Evolutionary conservation across 176 grass and related monocot species (phyloP), one percentile per base, ranked within the genome.

Genomic region (Hsuehochloa calcarea): DNA sequence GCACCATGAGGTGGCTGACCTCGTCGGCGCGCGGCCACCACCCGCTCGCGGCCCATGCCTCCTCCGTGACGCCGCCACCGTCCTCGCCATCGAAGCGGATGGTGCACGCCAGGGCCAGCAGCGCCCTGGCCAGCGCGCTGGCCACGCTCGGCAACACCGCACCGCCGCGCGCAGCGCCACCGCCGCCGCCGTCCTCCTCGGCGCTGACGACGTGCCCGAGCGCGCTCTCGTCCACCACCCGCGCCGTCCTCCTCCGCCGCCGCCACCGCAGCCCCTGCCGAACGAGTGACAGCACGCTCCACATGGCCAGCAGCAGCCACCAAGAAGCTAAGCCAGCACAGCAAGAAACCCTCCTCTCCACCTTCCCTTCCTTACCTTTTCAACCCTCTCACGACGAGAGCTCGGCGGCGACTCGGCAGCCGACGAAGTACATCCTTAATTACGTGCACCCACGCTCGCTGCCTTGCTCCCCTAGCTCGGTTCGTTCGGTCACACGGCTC

Each of bases 1-100:
- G 89, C 58, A 94, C 84, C 92, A 94, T 87, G 80, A 94, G 87
- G 80, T 94, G 84, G 84, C 84, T 89, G 80, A 91, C 67, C 84
- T 91, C 92, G 75, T 89, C 89, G 77, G 89, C 89, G 49, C 87
- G 86, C 26, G 81, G 92, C 2, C 86, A 84, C 83, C 89, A 85
- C 22, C 58, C 84, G 70, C 80, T 86, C 16, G 80, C 86, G 17
- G 80, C 80, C 83, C 87, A 85, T 20, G 82, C 89, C 75, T 87
- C 89, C 76, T 88, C 89, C 75, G 75, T 46, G 5, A 35, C 22
- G 22, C 64, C 85, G 47, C 68, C 78, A 43, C 75, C 35, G 31
- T 78, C 86, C 31, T 89, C 86, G 86, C 86, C 75, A 63, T 88
- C 76, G 80, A 88, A 70, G 64, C 92, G 80, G 68, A 83, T 34